phyloP scores from a whole-genome alignment of 1,284 basidiomycete species.

The Clitocybe nebularis region DNA sequence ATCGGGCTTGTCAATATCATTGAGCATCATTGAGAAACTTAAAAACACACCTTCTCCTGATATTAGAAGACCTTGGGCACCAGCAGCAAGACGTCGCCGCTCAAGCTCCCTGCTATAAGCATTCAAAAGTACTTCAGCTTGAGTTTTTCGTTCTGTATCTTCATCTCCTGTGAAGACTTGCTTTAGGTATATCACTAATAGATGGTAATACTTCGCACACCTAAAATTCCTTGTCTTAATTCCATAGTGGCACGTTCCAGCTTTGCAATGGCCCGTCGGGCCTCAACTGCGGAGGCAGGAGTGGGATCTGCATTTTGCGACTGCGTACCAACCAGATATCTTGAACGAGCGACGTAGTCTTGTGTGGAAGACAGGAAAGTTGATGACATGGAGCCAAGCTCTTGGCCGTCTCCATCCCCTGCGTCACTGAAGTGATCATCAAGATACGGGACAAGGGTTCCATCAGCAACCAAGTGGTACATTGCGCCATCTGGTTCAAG shows the following conservation, averaged over 20 bases:
- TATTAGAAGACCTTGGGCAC: slow-evolving; percentile 61
- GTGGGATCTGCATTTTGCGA: slow-evolving; percentile 38
- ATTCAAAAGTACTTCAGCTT: slow-evolving; percentile 79
- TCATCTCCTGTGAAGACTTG: slow-evolving; percentile 50
- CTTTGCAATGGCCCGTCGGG: slow-evolving; percentile 70
- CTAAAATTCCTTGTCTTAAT: slow-evolving; percentile 67
- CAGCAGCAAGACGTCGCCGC: slow-evolving; percentile 61
- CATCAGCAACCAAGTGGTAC: slow-evolving; percentile 67
- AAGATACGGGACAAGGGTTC: slow-evolving; percentile 59
- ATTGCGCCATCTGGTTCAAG: slow-evolving; percentile 71
- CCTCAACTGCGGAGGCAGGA: slow-evolving; percentile 48
- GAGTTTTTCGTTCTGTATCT: slow-evolving; percentile 67
- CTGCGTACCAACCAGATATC: slow-evolving; percentile 71
- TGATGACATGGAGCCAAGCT: slow-evolving; percentile 59
- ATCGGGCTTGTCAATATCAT: slow-evolving; percentile 6
- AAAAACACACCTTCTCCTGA: slow-evolving; percentile 43
- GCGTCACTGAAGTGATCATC: slow-evolving; percentile 37
- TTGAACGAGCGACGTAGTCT: slow-evolving; percentile 76
- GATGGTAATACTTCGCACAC: slow-evolving; percentile 35
- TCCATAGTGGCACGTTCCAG: slow-evolving; percentile 79
- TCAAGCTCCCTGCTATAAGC: slow-evolving; percentile 76
- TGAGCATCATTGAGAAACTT: slow-evolving; percentile 5
- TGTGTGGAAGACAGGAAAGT: slow-evolving; percentile 56
- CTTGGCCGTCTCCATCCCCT: slow-evolving; percentile 55
- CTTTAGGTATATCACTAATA: slow-evolving; percentile 9